Percentiles rank a stretch among this genome's conserved stretches.
Evolutionary conservation across 371 early-diverging fungal species (phyloP).

Genomic region (Apophysomyces trapeziformis): DNA sequence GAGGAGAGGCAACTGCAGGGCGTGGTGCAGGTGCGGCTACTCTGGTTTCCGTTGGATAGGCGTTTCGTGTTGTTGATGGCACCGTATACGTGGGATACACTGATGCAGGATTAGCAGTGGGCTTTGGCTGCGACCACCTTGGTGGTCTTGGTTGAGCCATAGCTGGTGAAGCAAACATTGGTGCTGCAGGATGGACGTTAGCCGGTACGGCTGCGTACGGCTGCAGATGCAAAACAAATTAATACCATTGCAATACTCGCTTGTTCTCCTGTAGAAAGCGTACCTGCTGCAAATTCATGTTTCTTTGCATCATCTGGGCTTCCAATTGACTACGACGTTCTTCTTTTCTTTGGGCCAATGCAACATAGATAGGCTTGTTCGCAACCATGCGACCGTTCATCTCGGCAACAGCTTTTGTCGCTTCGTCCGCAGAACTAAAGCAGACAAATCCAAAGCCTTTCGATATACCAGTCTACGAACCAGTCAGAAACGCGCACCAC

Average conservation of each 20-base stretch:
- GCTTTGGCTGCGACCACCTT: conserved; percentile 5
- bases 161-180: conserved; percentile 14
- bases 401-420: conserved; percentile 83
- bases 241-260: conserved; percentile 21
- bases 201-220: conserved; percentile 22
- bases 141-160: conserved; percentile 17
- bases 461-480: conserved; percentile 52
- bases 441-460: conserved; percentile 93
- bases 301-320: conserved; percentile 84
- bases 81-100: not conserved
- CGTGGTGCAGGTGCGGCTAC: not conserved
- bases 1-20: conserved; percentile 3
- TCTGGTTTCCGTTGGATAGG: not conserved
- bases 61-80: not conserved
- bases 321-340: conserved; percentile 88
- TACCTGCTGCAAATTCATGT: conserved; percentile 21
- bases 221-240: conserved; percentile 15
- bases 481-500: not conserved
- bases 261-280: not conserved
- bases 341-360: conserved; percentile 96
- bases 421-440: conserved; percentile 86
- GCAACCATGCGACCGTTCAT: conserved; percentile 88
- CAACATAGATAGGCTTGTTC: conserved; percentile 95
- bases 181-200: conserved; percentile 8
- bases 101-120: conserved; percentile 6